These are phyloP conservation scores for Naematelia aurantialba DNA, from an alignment of 768 basidiomycete species.

Conservation along the genomic window DNA sequence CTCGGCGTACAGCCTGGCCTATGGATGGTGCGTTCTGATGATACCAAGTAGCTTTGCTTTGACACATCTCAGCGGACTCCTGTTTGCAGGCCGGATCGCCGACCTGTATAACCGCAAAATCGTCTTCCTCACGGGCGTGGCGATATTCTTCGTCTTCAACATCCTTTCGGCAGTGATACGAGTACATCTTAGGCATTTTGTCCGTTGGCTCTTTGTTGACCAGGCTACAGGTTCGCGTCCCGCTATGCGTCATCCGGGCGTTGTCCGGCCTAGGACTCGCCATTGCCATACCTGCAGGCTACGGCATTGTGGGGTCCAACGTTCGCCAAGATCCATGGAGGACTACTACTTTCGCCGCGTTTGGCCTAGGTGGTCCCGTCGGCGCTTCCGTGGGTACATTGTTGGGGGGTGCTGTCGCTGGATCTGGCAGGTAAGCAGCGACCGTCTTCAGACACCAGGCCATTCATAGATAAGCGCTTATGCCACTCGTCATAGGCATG, in stretches of 20 bases:
- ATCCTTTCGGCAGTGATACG: slow-evolving; percentile 49
- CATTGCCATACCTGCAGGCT: slow-evolving; percentile 24
- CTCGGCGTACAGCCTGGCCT: slow-evolving; percentile 22
- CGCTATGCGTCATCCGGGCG: slow-evolving; percentile 27
- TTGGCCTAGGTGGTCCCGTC: slow-evolving; percentile 74
- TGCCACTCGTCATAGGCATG: slow-evolving; percentile 27
- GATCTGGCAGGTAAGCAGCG: slow-evolving; percentile 52
- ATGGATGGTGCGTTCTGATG: slow-evolving; percentile 17
- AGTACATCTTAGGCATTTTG: slow-evolving; percentile 4
- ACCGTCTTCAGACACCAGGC: background rate
- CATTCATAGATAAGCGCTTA: background rate
- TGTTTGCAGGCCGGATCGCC: slow-evolving; percentile 28
- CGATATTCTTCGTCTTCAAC: slow-evolving; percentile 58
- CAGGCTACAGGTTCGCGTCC: slow-evolving; percentile 4
- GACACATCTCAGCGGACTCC: slow-evolving; percentile 19
- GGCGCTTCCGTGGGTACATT: slow-evolving; percentile 67
- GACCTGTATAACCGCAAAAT: slow-evolving; percentile 63
- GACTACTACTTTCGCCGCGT: slow-evolving; percentile 72
- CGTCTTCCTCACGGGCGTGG: slow-evolving; percentile 62
- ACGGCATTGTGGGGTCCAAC: slow-evolving; percentile 23
- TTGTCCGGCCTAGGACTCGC: slow-evolving; percentile 24
- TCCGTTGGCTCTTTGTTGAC: background rate
- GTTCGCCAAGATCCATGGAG: slow-evolving; percentile 52
- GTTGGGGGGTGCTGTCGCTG: slow-evolving; percentile 65
- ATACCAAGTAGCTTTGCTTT: background rate